Conservation (phyloP, 1,284 basidiomycete species). For the Vanrija pseudolonga region DNA sequence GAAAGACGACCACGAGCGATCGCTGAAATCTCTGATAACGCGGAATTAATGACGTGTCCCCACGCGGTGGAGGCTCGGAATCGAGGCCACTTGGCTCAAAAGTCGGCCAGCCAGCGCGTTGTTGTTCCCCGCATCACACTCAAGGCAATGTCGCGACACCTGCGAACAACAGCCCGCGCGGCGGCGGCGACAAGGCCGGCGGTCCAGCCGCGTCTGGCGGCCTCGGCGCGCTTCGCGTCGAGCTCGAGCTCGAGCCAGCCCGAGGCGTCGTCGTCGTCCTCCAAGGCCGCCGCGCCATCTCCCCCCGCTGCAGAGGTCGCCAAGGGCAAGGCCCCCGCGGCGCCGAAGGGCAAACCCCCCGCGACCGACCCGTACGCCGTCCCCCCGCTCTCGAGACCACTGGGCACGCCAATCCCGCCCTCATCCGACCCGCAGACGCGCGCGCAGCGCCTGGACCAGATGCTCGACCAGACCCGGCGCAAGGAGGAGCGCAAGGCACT, state of each 20-base stretch:
- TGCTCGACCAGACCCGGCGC: slow-evolving; percentile 67
- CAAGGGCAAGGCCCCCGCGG: background rate
- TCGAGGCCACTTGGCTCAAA: background rate
- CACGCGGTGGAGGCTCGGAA: background rate
- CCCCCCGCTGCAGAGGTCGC: background rate
- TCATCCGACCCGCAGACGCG: slow-evolving; percentile 59
- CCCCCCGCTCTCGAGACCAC: slow-evolving; percentile 54
- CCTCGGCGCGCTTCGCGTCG: background rate
- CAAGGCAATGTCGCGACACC: too few species aligned
- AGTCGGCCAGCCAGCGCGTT: background rate
- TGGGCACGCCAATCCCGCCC: slow-evolving; percentile 66
- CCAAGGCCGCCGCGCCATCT: background rate
- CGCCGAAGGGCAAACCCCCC: background rate
- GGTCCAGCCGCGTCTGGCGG: too few species aligned
- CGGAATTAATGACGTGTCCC: background rate
- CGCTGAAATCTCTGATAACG: background rate
- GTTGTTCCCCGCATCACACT: background rate
- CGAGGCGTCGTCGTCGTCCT: background rate
- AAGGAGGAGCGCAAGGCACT: slow-evolving; percentile 70
- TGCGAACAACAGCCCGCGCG: too few species aligned
- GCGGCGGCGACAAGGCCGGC: too few species aligned
- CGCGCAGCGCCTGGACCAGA: slow-evolving; percentile 64
- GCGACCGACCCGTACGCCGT: slow-evolving; percentile 25
- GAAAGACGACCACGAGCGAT: background rate
- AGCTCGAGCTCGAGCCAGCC: background rate